Percentiles rank a stretch among this genome's conserved stretches.
Evolutionary conservation across 2,329 filamentous ascomycete species (phyloP).

Genomic region (Didymellaceae sp.): DNA sequence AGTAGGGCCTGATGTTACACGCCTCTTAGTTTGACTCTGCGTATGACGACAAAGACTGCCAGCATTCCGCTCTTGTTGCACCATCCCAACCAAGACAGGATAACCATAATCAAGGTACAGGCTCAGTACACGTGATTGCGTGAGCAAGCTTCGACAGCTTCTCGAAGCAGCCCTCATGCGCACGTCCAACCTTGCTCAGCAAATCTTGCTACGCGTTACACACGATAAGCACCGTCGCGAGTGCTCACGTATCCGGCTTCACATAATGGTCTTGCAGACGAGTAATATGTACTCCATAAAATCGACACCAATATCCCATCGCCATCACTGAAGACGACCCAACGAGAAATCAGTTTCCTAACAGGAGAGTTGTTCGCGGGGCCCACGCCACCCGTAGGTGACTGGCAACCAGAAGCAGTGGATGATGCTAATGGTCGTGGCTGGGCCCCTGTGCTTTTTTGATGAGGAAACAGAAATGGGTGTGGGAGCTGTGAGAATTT

Average conservation of each 20-base stretch:
- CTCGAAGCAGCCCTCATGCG: no score
- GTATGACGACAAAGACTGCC: no score
- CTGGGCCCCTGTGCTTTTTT: constrained; percentile 68
- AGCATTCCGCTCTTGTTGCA: no score
- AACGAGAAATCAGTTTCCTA: constrained; percentile 75
- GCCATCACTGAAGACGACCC: constrained; percentile 74
- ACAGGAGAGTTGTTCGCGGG: constrained; percentile 65
- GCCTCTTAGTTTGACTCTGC: no score
- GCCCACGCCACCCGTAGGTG: constrained; percentile 63
- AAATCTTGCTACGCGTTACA: no score
- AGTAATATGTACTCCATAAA: constrained; percentile 66
- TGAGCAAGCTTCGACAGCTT: no score
- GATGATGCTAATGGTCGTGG: constrained; percentile 70
- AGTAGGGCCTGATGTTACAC: no score
- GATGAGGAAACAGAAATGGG: constrained; percentile 56
- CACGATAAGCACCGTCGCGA: no score
- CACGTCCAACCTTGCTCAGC: no score
- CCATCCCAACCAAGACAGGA: no score
- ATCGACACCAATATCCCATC: constrained; percentile 75
- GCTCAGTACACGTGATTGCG: no score
- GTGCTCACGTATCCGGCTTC: neutral
- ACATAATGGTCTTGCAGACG: neutral
- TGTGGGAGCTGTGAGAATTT: constrained; percentile 14
- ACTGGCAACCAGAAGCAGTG: constrained; percentile 72
- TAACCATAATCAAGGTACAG: no score